Base-by-base conservation (phyloP, 1,284 basidiomycete genomes). In the Ceratobasidium sp. region DNA sequence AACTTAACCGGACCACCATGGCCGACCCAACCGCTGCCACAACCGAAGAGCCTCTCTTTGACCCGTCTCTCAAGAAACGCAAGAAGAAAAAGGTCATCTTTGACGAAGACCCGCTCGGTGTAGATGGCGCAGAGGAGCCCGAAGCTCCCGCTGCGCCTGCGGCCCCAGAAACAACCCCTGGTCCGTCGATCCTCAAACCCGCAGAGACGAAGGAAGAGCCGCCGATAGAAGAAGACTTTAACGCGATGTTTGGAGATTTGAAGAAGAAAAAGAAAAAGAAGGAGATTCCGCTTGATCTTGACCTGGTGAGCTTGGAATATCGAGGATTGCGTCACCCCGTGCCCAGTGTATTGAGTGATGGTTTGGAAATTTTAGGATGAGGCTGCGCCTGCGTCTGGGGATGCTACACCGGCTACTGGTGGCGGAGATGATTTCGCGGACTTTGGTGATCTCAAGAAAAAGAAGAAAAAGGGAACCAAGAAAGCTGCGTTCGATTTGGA, bases 201-300 rank as follows among this genome's bases (percentile, higher is more conserved):
- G 79, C 73, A 8, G 84, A 75, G 35, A 54, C 61, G 35, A 74
- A 63, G 44, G 46, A 57, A 82, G 77, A 83, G 78, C 84, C 83
- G 77, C 85, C 86, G 73, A 87, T 87, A 76, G 90, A 90, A 0
- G 91, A 93, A 49, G 91, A 94, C 54, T 85, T 89, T 79, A 91
- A 91, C 78, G 87, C 91, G 64, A 91, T 95, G 88, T 95, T 95
- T 79, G 93, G 90, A 6, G 93, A 93, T 79, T 79, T 94, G 79
- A 95, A 95, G 87, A 95, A 95, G 86, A 95, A 95, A 82, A 95
- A 94, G 72, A 94, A 93, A 85, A 94, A 95, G 85, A 94, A 93
- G 81, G 92, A 93, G 74, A 91, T 95, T 71, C 91, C 91, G 4
- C 86, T 93, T 79, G 94, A 95, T 80, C 83, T 94, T 79, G 94